Evolutionary conservation across 108 stramenopile species (phyloP), one percentile per base, ranked within the genome.

Genomic region (Nannochloropsis gaditana): DNA sequence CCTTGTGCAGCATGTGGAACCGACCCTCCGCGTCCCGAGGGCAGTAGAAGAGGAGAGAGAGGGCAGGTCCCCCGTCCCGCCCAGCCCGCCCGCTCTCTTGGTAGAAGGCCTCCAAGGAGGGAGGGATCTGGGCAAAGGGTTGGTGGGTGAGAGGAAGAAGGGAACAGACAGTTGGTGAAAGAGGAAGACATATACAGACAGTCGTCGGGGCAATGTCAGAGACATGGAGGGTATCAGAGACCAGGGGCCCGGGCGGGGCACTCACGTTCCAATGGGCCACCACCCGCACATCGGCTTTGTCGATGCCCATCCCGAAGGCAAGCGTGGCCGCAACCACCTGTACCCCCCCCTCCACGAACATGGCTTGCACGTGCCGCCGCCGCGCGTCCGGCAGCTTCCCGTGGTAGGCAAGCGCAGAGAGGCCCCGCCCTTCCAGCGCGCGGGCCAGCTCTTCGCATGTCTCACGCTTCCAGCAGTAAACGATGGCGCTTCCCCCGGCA

Each of bases 251-350:
- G 19, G n/a, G 15, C 19, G 4, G 59, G 2, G 59, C 11, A 9
- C 44, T 11, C 45, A 50, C 44, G 44, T 21, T 83, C 44, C 83
- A 31, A 21, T 84, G 44, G n/a, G 21, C 42, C 44, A 45, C 45
- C 41, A 10, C 31, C 11, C 89, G 80, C 83, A 94, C 93, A 87
- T 97, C 96, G 44, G 93, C 91, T 92, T 97, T 96, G 89, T 97
- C 97, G 86, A 99, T 97, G 5, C 99, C 99, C 96, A 99, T 95
- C 11, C 99, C 99, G 87, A 97, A 98, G 6, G 97, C 99, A 1
- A 94, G 92, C 2, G 99, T 98, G 0, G 97, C 97, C 17, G 96
- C 96, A 79, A 98, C 93, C 21, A 97, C 92, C 4, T 90, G 43
- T 31, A 90, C 92, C 79, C 86, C 89, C 9, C 96, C 96, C 5